These are phyloP conservation scores for Cercospora brassicicola DNA, from an alignment of 2,329 filamentous ascomycete genomes.

Conservation along the genomic window DNA sequence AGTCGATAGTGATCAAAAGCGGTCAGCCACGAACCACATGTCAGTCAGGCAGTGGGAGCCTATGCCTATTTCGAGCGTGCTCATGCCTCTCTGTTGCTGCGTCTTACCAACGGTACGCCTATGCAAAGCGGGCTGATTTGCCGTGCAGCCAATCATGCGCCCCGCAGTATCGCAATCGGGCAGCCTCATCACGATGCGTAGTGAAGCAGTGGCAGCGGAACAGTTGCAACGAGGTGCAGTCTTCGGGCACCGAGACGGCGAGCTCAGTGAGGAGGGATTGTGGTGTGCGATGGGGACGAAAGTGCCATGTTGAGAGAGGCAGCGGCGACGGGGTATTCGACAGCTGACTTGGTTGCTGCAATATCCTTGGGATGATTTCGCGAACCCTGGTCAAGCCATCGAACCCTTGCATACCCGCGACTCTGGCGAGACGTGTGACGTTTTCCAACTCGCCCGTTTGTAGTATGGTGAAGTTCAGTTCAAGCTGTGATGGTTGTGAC, in stretches of 20 bases:
- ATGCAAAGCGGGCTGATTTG: constrained; percentile 7
- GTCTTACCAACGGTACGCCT: neutral
- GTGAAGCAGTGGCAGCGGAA: neutral
- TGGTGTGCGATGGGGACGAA: neutral
- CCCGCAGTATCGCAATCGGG: neutral
- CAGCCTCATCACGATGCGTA: neutral
- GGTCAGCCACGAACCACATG: neutral
- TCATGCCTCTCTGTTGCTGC: neutral
- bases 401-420: neutral
- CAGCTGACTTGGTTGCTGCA: neutral
- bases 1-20: neutral
- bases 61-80: neutral
- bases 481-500: neutral
- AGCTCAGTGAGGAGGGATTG: neutral
- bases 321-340: neutral
- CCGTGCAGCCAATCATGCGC: neutral
- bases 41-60: neutral
- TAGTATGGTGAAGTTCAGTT: neutral
- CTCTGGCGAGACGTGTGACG: constrained; percentile 2
- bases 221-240: neutral
- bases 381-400: neutral
- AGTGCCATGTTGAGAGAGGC: neutral
- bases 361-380: constrained; percentile 1
- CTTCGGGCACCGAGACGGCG: neutral
- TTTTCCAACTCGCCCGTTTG: neutral